Evolutionary conservation across 2,329 filamentous ascomycete genomes (phyloP), one percentile per base, ranked within the genome.

Genomic region (Orbilia javanica): DNA sequence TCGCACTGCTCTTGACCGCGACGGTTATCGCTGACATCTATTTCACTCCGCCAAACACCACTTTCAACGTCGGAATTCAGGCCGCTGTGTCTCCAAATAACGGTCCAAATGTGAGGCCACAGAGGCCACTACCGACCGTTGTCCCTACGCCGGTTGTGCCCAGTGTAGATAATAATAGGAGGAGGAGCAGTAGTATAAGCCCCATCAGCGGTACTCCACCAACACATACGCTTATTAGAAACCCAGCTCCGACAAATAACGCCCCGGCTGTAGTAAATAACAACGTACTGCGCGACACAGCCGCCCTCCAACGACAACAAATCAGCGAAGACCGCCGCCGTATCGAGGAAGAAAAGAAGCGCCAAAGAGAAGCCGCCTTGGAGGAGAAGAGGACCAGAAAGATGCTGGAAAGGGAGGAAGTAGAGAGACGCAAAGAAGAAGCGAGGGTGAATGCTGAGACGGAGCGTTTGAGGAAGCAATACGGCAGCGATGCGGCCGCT

Each of bases 371-470:
- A 74, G 42, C 81, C 76, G 34, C 80, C 67, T 15, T 78, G 68
- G 65, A 81, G 29, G 72, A 81, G 63, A 78, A 75, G 15, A 57
- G 68, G 53, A 80, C 80, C 13, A 57, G 79, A 10, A 79, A 74
- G 11, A 80, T 81, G 81, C 53, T 81, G 7, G 78, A 78, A 15
- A 79, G 79, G 63, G 80, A 81, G 46, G 79, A 52, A 1, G 71
- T 70, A 48, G 82, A 84, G 50, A 83, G 84, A 22, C 70, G 84
- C 27, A 84, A 84, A 34, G 86, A 86, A 73, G 88, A 90, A 34
- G 88, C 87, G 8, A 86, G 86, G 53, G 87, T 93, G 10, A 90
- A 97, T 39, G 89, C 89, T 50, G 94, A 97, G 84, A 97, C 93
- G 0, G 90, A 90, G 80, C 88, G 93, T 0, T 85, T 97, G 6